Evolutionary conservation across 2,329 filamentous ascomycete genomes (phyloP), one percentile per base, ranked within the genome.

Genomic region (Cryphonectria japonica): DNA sequence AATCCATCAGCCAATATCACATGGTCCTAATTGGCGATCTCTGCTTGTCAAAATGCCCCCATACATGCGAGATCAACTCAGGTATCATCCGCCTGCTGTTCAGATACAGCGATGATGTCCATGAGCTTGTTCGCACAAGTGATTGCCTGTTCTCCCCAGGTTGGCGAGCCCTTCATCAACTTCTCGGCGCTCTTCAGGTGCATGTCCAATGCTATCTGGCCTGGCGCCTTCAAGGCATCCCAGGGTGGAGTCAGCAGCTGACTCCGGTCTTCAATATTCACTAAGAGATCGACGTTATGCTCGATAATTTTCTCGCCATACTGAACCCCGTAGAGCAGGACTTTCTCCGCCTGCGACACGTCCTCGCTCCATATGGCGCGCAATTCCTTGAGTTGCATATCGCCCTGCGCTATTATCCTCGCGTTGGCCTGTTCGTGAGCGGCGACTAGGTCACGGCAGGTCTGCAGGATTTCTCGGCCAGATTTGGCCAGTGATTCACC

Each of bases 311-410:
- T 76, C 64, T 76, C 71, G 19, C 79, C 81, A 43, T 80, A 75
- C 69, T 78, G 71, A 37, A 74, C 76, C n/a, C 80, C 78, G 46
- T 74, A 77, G 8, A 70, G 69, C 22, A 83, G 73, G 46, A 82
- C 61, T 19, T 78, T 77, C 62, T 76, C 77, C 50, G 80, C 75
- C 13, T 79, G 76, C 43, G 77, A 69, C 52, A 77, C 77, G 69
- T 83, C 81, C 65, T 79, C 73, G 62, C 78, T 76, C 80, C 80
- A 82, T 39, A 65, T 74, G 29, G 74, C 74, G 16, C 73, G 73
- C 3, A 78, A 78, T 8, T 77, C 72, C 3, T 75, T 72, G 34
- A 78, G 50, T 37, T 76, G 67, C 22, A 43, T 52, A 26, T 46
- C 46, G 11, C n/a, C 75, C 7, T 76, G 71, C 9, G 71, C 69